Percentiles rank a stretch among this genome's conserved stretches.
phyloP scores from a whole-genome alignment of 768 basidiomycete species.

The Pholiota molesta region DNA sequence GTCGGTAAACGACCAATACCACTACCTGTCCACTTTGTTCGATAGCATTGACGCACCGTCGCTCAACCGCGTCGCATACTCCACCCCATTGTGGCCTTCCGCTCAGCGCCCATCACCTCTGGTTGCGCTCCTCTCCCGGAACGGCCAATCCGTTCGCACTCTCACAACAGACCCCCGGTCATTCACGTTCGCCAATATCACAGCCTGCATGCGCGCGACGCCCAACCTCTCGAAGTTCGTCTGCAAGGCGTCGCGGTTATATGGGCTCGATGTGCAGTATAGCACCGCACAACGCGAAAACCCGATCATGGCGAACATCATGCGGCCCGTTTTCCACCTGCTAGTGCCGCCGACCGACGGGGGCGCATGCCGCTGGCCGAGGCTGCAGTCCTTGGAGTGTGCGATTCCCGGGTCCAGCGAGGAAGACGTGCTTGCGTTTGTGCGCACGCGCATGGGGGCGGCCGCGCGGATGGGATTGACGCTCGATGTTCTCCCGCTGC shows the following conservation, averaged over 20 bases:
- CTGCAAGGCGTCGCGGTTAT: not conserved
- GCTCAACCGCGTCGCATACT: slow-evolving; percentile 5
- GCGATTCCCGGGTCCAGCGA: not conserved
- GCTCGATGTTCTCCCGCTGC: not conserved
- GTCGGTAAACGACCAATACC: slow-evolving; percentile 6
- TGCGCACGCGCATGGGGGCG: not conserved
- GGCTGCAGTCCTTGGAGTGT: not conserved
- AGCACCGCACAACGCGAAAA: not conserved
- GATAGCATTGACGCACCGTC: not conserved
- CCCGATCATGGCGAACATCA: not conserved
- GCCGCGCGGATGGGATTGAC: not conserved
- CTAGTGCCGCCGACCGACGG: not conserved
- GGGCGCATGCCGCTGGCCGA: not conserved
- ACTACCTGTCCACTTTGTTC: not conserved
- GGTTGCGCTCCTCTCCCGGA: slow-evolving; percentile 7
- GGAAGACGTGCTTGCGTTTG: not conserved
- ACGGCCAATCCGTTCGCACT: not conserved
- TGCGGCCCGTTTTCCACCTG: not conserved
- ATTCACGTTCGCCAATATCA: not conserved
- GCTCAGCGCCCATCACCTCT: slow-evolving; percentile 5
- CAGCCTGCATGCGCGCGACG: not conserved
- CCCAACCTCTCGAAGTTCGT: not conserved
- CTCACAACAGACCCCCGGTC: not conserved
- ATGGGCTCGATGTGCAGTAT: no score
- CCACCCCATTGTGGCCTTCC: slow-evolving; percentile 5